These are phyloP conservation scores for Ettlia oleoabundans DNA, from an alignment of 139 green algal species.

Conservation along the genomic window DNA sequence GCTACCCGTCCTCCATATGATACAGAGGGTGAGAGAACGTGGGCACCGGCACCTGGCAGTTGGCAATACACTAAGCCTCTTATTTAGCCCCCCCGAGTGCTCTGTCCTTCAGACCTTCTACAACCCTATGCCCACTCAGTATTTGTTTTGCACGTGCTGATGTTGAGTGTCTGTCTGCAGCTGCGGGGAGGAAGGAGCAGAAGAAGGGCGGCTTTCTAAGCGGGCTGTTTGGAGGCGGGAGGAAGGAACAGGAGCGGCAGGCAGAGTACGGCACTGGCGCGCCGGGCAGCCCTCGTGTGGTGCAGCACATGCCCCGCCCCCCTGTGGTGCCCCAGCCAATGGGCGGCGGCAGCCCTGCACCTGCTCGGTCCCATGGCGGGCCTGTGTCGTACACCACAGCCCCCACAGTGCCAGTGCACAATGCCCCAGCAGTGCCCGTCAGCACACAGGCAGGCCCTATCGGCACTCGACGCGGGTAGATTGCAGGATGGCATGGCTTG, in stretches of 20 bases:
- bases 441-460: background rate
- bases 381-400: background rate
- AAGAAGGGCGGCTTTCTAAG: slow-evolving; percentile 6
- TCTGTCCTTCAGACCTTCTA: too few relatives aligned
- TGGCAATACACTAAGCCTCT: too few relatives aligned
- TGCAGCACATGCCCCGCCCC: background rate
- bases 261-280: background rate
- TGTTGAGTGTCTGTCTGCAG: background rate
- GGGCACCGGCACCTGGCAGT: background rate
- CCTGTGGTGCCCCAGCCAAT: background rate
- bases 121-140: too few relatives aligned
- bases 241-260: background rate
- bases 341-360: background rate
- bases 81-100: too few relatives aligned
- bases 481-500: too few relatives aligned
- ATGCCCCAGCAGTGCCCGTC: background rate
- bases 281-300: background rate
- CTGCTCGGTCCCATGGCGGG: background rate
- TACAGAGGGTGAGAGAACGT: background rate
- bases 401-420: background rate
- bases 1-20: background rate
- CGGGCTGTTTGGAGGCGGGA: background rate
- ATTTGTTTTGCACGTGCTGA: background rate
- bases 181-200: background rate
- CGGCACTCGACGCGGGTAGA: too few relatives aligned